A percentile compares a stretch with the other conserved stretches of the same genome.
Evolutionary conservation across 371 early-diverging fungal species (phyloP).

Genomic region (Mucor plumbeus): DNA sequence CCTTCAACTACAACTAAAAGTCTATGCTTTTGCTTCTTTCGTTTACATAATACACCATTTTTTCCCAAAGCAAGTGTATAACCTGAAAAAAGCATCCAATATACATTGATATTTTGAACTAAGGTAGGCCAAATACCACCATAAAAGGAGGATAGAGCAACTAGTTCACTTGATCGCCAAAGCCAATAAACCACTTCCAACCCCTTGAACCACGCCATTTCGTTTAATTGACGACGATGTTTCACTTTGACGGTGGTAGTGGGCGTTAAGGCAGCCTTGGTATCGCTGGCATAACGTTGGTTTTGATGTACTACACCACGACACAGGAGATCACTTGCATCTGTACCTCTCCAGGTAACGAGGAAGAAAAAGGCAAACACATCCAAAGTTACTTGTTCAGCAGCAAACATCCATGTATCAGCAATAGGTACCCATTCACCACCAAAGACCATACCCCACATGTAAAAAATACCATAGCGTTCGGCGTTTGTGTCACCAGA

Average conservation of each 20-base stretch:
- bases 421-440: slow-evolving; percentile 80
- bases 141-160: slow-evolving; percentile 44
- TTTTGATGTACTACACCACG: background rate
- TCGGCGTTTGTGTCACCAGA: slow-evolving; percentile 44
- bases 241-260: slow-evolving; percentile 1
- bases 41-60: slow-evolving; percentile 30
- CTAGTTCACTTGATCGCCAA: slow-evolving; percentile 47
- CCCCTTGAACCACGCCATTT: slow-evolving; percentile 34
- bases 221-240: slow-evolving; percentile 9
- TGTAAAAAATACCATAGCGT: slow-evolving; percentile 60
- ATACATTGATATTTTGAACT: slow-evolving; percentile 31
- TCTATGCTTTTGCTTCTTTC: slow-evolving; percentile 9
- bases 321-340: slow-evolving; percentile 22
- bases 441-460: slow-evolving; percentile 59
- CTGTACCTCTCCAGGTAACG: slow-evolving; percentile 35
- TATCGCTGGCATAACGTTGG: background rate
- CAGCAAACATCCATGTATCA: slow-evolving; percentile 79
- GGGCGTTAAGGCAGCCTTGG: background rate
- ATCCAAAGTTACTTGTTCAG: slow-evolving; percentile 51
- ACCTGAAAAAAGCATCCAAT: slow-evolving; percentile 44
- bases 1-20: slow-evolving; percentile 13
- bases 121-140: slow-evolving; percentile 49
- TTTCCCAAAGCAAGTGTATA: slow-evolving; percentile 29
- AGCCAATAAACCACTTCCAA: slow-evolving; percentile 43
- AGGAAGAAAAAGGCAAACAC: slow-evolving; percentile 52